Evolutionary conservation across 495 filamentous ascomycete species (phyloP).

Genomic region (Ramalina intermedia): DNA sequence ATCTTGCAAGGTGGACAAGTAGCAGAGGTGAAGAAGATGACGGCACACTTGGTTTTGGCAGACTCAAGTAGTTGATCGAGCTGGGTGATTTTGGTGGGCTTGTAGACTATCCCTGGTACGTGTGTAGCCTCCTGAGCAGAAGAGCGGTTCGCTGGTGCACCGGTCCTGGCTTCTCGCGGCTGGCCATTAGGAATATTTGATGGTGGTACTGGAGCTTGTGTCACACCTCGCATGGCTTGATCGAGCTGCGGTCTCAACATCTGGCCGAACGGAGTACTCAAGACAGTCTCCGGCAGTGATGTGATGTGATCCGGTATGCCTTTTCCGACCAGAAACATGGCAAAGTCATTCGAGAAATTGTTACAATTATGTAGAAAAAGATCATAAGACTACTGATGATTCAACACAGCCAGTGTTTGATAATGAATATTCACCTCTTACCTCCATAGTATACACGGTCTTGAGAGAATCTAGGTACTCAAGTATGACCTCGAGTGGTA

Average conservation of each 20-base stretch:
- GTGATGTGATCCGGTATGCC: conserved; percentile 80
- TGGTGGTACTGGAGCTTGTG: conserved; percentile 31
- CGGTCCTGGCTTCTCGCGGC: conserved; percentile 15
- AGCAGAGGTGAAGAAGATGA: conserved; percentile 85
- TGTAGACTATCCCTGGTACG: conserved; percentile 29
- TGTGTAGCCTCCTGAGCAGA: conserved; percentile 1
- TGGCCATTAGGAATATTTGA: conserved; percentile 21
- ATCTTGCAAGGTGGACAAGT: conserved; percentile 76
- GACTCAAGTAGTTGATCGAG: conserved; percentile 44
- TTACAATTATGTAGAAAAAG: conserved; percentile 91
- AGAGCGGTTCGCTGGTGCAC: conserved; percentile 5
- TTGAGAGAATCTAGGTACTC: conserved; percentile 81
- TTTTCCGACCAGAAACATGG: conserved; percentile 80
- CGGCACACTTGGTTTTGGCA: conserved; percentile 52
- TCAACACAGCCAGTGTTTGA: neutral
- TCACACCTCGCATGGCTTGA: conserved; percentile 53
- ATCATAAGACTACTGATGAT: conserved; percentile 55
- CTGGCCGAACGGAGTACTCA: conserved; percentile 81
- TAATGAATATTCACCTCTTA: conserved; percentile 17
- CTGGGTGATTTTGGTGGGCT: conserved; percentile 38
- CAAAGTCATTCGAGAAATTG: conserved; percentile 90
- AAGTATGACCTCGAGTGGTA: conserved; percentile 70
- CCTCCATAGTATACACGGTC: conserved; percentile 70
- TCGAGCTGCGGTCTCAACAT: conserved; percentile 80
- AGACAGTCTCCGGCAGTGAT: conserved; percentile 72